Conservation (phyloP, 2,329 filamentous ascomycete genomes). For the Colletotrichum sp. region DNA sequence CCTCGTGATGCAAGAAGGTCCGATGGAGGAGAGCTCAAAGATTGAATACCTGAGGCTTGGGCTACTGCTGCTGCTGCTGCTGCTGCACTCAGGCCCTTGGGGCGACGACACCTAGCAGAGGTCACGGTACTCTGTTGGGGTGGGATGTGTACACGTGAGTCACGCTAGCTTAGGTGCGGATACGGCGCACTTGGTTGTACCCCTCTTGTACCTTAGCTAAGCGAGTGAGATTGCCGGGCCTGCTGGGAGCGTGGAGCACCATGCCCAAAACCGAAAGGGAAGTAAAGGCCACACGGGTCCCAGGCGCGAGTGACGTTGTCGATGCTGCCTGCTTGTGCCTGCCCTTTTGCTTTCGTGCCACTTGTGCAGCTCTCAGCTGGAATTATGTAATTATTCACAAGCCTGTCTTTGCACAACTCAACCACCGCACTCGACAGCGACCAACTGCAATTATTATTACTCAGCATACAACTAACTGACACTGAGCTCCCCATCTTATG, state of each 20-base stretch:
- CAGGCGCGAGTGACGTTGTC: conserved; percentile 36
- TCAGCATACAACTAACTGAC: not conserved
- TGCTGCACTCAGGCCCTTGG: conserved; percentile 9
- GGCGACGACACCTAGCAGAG: not conserved
- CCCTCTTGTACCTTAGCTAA: not conserved
- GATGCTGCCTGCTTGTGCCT: conserved; percentile 33
- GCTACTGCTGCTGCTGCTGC: conserved; percentile 3
- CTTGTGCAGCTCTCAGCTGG: not conserved
- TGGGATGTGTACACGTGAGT: not conserved
- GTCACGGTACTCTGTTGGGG: conserved; percentile 2
- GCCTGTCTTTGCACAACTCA: not conserved
- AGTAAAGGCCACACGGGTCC: conserved; percentile 2
- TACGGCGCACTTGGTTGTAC: conserved; percentile 23
- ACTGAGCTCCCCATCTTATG: not conserved
- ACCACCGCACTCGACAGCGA: not conserved
- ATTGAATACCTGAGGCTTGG: conserved; percentile 24
- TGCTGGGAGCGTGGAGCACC: conserved; percentile 2
- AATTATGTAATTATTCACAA: conserved; percentile 6
- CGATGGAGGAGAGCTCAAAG: conserved; percentile 30
- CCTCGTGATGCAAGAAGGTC: conserved; percentile 34
- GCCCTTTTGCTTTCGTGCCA: not conserved
- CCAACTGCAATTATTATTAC: not conserved
- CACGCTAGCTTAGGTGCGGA: not conserved
- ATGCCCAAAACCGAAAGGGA: not conserved
- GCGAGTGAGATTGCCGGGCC: conserved; percentile 16